These are phyloP conservation scores for Clonostachys rosea DNA, from an alignment of 2,329 filamentous ascomycete genomes.

Conservation along the genomic window DNA sequence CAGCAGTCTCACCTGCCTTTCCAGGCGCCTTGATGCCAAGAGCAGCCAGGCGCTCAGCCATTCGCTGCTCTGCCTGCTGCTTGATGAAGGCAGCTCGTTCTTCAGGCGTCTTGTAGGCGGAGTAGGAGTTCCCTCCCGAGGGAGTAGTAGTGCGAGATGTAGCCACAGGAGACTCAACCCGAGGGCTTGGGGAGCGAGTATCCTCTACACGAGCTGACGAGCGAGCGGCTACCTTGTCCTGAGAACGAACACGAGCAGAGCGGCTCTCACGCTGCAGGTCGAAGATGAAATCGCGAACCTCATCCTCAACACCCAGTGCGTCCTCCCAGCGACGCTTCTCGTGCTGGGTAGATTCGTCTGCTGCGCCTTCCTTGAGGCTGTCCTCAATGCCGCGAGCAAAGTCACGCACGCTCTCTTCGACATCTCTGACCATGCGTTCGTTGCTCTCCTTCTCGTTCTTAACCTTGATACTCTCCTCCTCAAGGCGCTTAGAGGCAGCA, in stretches of 20 bases:
- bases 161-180: constrained; percentile 47
- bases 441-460: constrained; percentile 88
- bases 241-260: constrained; percentile 61
- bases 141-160: constrained; percentile 44
- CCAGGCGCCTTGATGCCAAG: constrained; percentile 82
- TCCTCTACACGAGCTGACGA: constrained; percentile 34
- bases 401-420: constrained; percentile 91
- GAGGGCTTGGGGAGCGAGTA: constrained; percentile 36
- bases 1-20: constrained; percentile 74
- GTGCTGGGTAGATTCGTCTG: constrained; percentile 76
- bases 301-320: constrained; percentile 90
- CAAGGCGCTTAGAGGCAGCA: constrained; percentile 77
- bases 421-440: constrained; percentile 92
- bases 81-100: constrained; percentile 95
- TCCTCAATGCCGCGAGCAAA: constrained; percentile 84
- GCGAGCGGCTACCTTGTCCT: constrained; percentile 47
- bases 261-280: constrained; percentile 86
- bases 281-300: constrained; percentile 96
- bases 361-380: constrained; percentile 74
- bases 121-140: constrained; percentile 62
- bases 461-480: constrained; percentile 80
- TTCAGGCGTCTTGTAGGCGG: constrained; percentile 84
- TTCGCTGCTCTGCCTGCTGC: constrained; percentile 92
- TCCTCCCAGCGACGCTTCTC: constrained; percentile 95
- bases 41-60: constrained; percentile 92